phyloP scores from a whole-genome alignment of 495 filamentous ascomycete species.

The Platismatia glauca region DNA sequence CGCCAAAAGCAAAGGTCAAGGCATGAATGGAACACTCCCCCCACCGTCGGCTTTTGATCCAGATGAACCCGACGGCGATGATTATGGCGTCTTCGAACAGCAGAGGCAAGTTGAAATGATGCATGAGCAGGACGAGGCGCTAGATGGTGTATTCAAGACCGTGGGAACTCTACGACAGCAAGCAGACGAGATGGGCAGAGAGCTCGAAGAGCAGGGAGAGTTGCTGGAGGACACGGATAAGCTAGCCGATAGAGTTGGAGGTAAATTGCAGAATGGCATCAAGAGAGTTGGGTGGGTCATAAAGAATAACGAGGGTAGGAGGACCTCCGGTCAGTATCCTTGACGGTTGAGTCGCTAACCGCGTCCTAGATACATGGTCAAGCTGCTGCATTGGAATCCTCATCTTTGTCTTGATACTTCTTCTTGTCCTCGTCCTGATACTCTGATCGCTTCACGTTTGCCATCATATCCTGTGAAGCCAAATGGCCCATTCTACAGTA shows the following conservation, averaged over 20 bases:
- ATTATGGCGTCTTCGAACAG: slow-evolving; percentile 84
- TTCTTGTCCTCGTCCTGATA: slow-evolving; percentile 64
- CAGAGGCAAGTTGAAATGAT: slow-evolving; percentile 85
- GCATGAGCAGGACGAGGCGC: slow-evolving; percentile 86
- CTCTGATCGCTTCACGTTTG: slow-evolving; percentile 32
- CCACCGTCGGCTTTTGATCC: slow-evolving; percentile 63
- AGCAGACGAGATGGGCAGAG: slow-evolving; percentile 88
- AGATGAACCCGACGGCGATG: slow-evolving; percentile 42
- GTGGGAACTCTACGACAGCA: slow-evolving; percentile 83
- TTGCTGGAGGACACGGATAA: slow-evolving; percentile 72
- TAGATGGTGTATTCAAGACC: slow-evolving; percentile 87
- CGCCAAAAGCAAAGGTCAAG: slow-evolving; percentile 12
- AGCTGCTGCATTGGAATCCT: slow-evolving; percentile 86
- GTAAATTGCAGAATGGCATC: slow-evolving; percentile 75
- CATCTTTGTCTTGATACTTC: slow-evolving; percentile 73
- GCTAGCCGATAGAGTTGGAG: slow-evolving; percentile 76
- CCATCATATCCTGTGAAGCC: neutral
- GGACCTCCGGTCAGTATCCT: slow-evolving; percentile 1
- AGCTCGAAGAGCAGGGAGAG: slow-evolving; percentile 85
- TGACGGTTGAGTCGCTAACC: slow-evolving; percentile 25
- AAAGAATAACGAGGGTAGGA: slow-evolving; percentile 76
- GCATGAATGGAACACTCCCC: slow-evolving; percentile 43
- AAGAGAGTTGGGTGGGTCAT: slow-evolving; percentile 77
- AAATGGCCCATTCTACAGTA: neutral
- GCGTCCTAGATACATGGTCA: slow-evolving; percentile 59